Base-by-base conservation (phyloP, 345 rosid species). In the Capsella bursapastoris region DNA sequence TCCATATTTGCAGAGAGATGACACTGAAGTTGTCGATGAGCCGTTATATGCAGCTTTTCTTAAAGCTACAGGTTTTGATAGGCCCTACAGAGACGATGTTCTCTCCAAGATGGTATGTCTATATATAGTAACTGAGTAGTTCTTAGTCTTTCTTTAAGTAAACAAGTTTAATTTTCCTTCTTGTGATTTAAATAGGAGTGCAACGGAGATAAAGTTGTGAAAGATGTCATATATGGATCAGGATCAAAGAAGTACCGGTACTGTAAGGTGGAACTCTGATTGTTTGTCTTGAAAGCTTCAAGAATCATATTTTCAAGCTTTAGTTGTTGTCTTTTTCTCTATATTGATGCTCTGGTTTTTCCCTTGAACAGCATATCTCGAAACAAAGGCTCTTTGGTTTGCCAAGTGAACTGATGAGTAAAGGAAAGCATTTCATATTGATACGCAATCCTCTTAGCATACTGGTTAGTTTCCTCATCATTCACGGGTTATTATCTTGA, bases 371-470 rank as follows among this genome's bases (percentile, higher is more conserved):
- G 97, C 95, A 93, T 74, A 80, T 93, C 0, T 80, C 88, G 71
- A 90, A 93, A 82, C 82, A 90, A 53, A 69, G 88, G 63, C 18
- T 89, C 25, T 79, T 82, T 25, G 87, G 92, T 75, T 81, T 90
- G 75, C 84, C 92, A 38, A 75, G 28, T 75, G 91, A 90, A 66
- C 75, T 90, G 72, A 74, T 93, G 87, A 82, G 82, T 78, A 87
- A 84, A 79, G 97, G 93, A 74, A 89, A 89, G 57, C 98, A 93
- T 73, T 85, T 93, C 80, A 83, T 93, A 73, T 70, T 90, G 79
- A 90, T 90, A 53, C 75, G 90, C 28, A 86, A 85, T 81, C 98
- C 97, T n/a, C 86, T 90, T 44, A 82, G 83, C 78, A 72, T 88
- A 73, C 56, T 93, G 88, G 97, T 93, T 78, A 82, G 83, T 62